These are phyloP conservation scores for Tuber microsphaerosporum DNA, from an alignment of 495 filamentous ascomycete species.

Conservation along the genomic window DNA sequence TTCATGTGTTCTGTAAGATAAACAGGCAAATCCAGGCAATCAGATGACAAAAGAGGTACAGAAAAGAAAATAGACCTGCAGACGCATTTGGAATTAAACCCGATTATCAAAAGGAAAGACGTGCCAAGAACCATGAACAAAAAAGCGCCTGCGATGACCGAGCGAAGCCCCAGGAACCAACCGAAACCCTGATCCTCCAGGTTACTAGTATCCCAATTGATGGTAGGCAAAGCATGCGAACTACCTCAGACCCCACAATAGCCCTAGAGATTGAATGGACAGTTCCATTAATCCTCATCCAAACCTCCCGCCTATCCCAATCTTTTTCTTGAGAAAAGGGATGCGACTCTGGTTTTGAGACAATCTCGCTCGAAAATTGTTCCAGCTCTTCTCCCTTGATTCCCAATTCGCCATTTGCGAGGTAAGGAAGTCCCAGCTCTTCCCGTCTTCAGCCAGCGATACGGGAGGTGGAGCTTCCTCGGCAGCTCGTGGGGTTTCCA, in stretches of 20 bases:
- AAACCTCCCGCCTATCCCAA: constrained; percentile 2
- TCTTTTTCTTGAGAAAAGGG: constrained; percentile 7
- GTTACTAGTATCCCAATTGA: background rate
- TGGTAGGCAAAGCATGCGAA: background rate
- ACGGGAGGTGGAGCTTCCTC: background rate
- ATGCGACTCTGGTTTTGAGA: constrained; percentile 7
- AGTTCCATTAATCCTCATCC: constrained; percentile 5
- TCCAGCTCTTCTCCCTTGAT: constrained; percentile 48
- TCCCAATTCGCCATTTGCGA: constrained; percentile 49
- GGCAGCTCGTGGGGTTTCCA: background rate
- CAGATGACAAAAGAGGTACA: background rate
- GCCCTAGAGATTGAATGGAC: background rate
- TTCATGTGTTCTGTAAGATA: background rate
- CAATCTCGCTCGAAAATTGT: constrained; percentile 41
- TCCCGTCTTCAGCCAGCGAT: constrained; percentile 17
- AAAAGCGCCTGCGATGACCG: background rate
- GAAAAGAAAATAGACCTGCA: background rate
- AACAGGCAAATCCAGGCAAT: background rate
- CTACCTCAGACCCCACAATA: background rate
- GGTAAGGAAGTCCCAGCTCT: constrained; percentile 36
- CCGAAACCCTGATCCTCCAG: background rate
- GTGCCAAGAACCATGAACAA: constrained; percentile 4
- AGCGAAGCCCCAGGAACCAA: background rate
- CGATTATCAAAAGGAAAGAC: background rate
- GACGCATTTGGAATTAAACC: background rate